Percentiles rank a stretch among this genome's conserved stretches.
Conservation (phyloP, 768 basidiomycete species). For the Leccinum variicolor region DNA sequence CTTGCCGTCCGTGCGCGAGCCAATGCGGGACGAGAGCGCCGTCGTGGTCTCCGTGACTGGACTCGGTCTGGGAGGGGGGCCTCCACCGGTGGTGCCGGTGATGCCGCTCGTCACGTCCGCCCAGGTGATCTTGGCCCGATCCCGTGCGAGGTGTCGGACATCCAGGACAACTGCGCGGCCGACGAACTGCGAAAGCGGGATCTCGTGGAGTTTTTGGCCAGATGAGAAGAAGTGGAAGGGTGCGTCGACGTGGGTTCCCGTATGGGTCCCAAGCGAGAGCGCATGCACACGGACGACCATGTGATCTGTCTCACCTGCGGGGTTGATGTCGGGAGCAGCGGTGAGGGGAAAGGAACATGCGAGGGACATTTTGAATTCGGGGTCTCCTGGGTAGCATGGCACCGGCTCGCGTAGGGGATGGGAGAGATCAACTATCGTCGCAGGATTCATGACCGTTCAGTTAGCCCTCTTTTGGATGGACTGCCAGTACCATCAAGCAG, state of each 20-base stretch:
- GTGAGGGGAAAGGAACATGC: constrained; percentile 17
- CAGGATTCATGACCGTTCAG: constrained; percentile 28
- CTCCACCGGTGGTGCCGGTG: no score
- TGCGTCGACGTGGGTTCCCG: constrained; percentile 79
- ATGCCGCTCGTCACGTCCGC: constrained; percentile 15
- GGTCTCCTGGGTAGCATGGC: constrained; percentile 30
- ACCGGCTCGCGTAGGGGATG: constrained; percentile 21
- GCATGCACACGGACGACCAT: constrained; percentile 26
- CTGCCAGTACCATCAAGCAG: no score
- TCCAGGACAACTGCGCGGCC: constrained; percentile 57
- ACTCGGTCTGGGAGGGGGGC: no score
- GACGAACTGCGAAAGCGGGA: constrained; percentile 52
- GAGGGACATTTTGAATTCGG: constrained; percentile 19
- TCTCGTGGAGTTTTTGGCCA: constrained; percentile 55
- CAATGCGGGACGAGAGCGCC: constrained; percentile 14
- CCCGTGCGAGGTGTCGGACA: constrained; percentile 38
- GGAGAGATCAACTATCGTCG: constrained; percentile 12
- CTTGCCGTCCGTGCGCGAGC: constrained; percentile 25
- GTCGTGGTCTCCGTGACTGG: not conserved
- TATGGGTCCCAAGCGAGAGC: constrained; percentile 62
- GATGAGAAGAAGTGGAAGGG: constrained; percentile 67
- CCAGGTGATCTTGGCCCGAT: constrained; percentile 56
- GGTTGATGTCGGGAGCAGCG: constrained; percentile 15
- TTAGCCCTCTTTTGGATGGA: no score
- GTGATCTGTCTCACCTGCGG: not conserved